A percentile compares a stretch with the other conserved stretches of the same genome.
Evolutionary conservation across 352 stramenopile genomes (phyloP).

Genomic region (Globisporangium canariense): DNA sequence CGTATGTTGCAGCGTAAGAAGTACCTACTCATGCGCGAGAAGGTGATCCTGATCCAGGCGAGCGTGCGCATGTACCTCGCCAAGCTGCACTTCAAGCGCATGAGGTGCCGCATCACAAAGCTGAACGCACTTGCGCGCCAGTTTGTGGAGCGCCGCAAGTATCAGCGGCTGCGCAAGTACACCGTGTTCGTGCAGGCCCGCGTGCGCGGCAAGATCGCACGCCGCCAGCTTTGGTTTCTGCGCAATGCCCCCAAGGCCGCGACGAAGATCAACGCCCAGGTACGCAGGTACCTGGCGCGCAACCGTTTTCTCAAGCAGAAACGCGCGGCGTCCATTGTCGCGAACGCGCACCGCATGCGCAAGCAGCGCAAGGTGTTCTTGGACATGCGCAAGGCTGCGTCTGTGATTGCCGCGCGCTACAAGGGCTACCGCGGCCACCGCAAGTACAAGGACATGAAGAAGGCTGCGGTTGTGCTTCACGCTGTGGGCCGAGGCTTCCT

Average conservation of each 20-base stretch:
- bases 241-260: slow-evolving; percentile 69
- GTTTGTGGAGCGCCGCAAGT: slow-evolving; percentile 75
- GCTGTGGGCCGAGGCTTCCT: slow-evolving; percentile 75
- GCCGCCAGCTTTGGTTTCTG: slow-evolving; percentile 66
- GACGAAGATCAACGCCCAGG: slow-evolving; percentile 77
- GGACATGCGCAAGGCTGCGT: slow-evolving; percentile 53
- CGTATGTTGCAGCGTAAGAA: slow-evolving; percentile 63
- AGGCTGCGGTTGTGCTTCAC: slow-evolving; percentile 72
- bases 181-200: slow-evolving; percentile 72
- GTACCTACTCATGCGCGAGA: slow-evolving; percentile 54
- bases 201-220: slow-evolving; percentile 66
- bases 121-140: slow-evolving; percentile 70
- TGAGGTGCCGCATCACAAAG: slow-evolving; percentile 54
- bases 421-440: slow-evolving; percentile 60
- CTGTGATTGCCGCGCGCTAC: slow-evolving; percentile 70
- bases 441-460: slow-evolving; percentile 69
- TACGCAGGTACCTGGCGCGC: slow-evolving; percentile 61
- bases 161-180: slow-evolving; percentile 53
- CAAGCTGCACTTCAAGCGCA: slow-evolving; percentile 44
- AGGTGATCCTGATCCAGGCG: slow-evolving; percentile 67
- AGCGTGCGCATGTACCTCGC: slow-evolving; percentile 68
- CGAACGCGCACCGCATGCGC: slow-evolving; percentile 69
- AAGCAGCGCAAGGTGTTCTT: slow-evolving; percentile 64
- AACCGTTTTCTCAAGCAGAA: slow-evolving; percentile 68
- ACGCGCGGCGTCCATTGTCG: slow-evolving; percentile 61